Evolutionary conservation across 2,329 filamentous ascomycete genomes (phyloP).

Genomic region (Hypoxylon sp.): DNA sequence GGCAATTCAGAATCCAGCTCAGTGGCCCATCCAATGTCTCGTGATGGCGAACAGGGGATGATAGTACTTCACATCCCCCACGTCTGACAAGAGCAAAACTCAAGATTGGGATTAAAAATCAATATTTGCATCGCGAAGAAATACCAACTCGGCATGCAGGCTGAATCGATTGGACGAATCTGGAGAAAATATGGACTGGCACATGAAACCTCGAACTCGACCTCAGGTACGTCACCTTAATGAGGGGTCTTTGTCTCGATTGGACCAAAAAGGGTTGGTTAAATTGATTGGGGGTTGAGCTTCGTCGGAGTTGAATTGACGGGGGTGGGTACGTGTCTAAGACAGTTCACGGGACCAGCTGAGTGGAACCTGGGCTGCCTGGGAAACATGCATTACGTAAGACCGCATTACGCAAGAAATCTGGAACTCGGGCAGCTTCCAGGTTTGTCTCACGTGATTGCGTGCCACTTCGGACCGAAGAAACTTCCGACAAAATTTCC

Average conservation of each 20-base stretch:
- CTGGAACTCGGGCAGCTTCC: neutral
- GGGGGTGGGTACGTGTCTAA: slow-evolving; percentile 5
- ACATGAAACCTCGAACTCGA: slow-evolving; percentile 42
- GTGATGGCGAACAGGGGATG: slow-evolving; percentile 16
- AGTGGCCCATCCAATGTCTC: slow-evolving; percentile 11
- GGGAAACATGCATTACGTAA: slow-evolving; percentile 17
- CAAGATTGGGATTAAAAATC: slow-evolving; percentile 17
- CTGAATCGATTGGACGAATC: slow-evolving; percentile 37
- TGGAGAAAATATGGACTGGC: slow-evolving; percentile 22
- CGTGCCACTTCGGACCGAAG: slow-evolving; percentile 23
- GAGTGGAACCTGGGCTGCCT: slow-evolving; percentile 3
- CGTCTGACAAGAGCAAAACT: slow-evolving; percentile 7
- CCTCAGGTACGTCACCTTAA: slow-evolving; percentile 38
- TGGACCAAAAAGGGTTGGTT: slow-evolving; percentile 24
- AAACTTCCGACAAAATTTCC: slow-evolving; percentile 40
- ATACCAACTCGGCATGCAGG: slow-evolving; percentile 23
- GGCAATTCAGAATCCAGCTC: neutral
- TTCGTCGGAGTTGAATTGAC: slow-evolving; percentile 6
- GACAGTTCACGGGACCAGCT: slow-evolving; percentile 16
- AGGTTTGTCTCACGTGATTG: slow-evolving; percentile 24
- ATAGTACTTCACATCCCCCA: slow-evolving; percentile 11
- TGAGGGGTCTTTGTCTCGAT: slow-evolving; percentile 37
- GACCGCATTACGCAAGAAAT: slow-evolving; percentile 4
- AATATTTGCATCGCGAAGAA: slow-evolving; percentile 8
- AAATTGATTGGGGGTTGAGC: slow-evolving; percentile 19